phyloP scores from a whole-genome alignment of 768 basidiomycete genomes.

The Glaciozyma martinii region DNA sequence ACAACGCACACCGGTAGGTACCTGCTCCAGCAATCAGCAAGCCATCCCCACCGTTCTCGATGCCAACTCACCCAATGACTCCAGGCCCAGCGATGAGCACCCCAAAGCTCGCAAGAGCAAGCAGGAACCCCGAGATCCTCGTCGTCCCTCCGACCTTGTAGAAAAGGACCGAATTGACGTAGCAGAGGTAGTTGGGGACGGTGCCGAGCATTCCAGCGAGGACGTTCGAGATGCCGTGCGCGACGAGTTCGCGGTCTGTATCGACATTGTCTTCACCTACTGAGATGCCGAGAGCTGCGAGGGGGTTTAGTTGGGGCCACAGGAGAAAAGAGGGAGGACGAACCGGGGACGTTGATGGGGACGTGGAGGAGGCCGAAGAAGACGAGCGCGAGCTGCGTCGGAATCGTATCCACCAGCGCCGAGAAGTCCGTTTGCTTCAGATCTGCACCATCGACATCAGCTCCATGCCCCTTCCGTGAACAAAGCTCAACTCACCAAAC shows the following conservation, averaged over 20 bases:
- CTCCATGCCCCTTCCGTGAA: background rate
- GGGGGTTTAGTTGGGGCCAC: constrained; percentile 47
- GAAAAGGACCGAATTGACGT: constrained; percentile 47
- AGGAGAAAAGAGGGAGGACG: constrained; percentile 7
- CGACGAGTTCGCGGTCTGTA: constrained; percentile 84
- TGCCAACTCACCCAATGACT: constrained; percentile 54
- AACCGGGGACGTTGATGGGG: constrained; percentile 36
- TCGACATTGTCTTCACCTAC: constrained; percentile 74
- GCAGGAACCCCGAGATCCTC: constrained; percentile 71
- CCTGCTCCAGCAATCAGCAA: too few relatives aligned
- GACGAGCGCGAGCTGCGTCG: constrained; percentile 84
- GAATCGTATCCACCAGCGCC: constrained; percentile 71
- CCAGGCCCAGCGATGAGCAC: constrained; percentile 75
- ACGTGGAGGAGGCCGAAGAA: constrained; percentile 39
- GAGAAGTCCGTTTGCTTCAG: constrained; percentile 52
- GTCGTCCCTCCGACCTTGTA: constrained; percentile 88
- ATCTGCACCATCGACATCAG: constrained; percentile 44
- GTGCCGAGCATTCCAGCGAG: constrained; percentile 69
- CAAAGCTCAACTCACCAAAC: constrained; percentile 51
- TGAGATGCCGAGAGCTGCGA: constrained; percentile 74
- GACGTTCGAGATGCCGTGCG: constrained; percentile 84
- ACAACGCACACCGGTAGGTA: constrained; percentile 50
- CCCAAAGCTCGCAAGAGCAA: constrained; percentile 60
- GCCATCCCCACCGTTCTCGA: too few relatives aligned
- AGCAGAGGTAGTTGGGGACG: constrained; percentile 49